Percentiles rank a stretch among this genome's conserved stretches.
These are phyloP conservation scores for Erysimum cheiri DNA, from an alignment of 441 rosid genomes.

Conservation along the genomic window DNA sequence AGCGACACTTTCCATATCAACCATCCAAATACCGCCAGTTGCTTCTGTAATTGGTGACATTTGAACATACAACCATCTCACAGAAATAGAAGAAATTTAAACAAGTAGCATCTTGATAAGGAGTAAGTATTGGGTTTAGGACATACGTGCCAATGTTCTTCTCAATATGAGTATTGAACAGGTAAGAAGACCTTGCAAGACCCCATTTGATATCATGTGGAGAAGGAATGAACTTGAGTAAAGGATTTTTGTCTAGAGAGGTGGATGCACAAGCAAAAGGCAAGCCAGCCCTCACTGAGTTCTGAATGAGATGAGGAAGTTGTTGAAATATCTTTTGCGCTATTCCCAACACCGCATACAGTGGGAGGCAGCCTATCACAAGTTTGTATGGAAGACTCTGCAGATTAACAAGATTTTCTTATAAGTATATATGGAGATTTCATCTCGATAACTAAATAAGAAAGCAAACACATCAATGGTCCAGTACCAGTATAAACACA, in stretches of 20 bases:
- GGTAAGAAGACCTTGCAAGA: conserved; percentile 69
- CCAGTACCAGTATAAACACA: neutral
- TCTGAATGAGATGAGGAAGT: conserved; percentile 48
- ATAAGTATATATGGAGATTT: conserved; percentile 9
- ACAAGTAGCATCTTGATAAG: neutral
- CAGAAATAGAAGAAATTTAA: conserved; percentile 3
- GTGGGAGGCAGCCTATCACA: conserved; percentile 53
- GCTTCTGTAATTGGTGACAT: neutral
- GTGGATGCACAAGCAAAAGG: conserved; percentile 86
- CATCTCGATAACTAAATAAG: neutral
- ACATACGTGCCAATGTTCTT: conserved; percentile 91
- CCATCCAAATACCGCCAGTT: neutral
- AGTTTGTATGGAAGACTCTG: conserved; percentile 58
- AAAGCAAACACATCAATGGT: neutral
- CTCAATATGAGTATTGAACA: conserved; percentile 90
- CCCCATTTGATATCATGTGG: conserved; percentile 75
- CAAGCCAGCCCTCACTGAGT: conserved; percentile 46
- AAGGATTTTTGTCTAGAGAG: conserved; percentile 73
- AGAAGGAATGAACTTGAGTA: conserved; percentile 78
- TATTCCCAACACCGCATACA: conserved; percentile 52
- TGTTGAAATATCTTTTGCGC: conserved; percentile 53
- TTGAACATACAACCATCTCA: neutral
- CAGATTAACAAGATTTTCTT: conserved; percentile 44
- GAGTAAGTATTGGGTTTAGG: conserved; percentile 9
- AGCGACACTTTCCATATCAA: neutral